Evolutionary conservation across 331 rosid genomes (phyloP).

Genomic region (Dryas integrifolia): DNA sequence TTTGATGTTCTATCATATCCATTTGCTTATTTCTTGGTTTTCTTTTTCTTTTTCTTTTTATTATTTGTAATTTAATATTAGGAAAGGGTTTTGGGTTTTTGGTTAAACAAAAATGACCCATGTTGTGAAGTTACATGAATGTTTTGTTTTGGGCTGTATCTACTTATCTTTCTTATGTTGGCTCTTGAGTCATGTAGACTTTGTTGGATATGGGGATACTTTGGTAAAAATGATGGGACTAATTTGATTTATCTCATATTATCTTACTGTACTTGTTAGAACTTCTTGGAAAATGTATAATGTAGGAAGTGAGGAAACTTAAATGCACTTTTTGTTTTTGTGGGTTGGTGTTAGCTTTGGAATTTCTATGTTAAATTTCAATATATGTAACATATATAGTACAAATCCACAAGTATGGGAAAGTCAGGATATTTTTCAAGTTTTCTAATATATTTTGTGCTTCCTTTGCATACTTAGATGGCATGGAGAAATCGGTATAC

Average conservation of each 20-base stretch:
- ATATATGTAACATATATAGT: background rate
- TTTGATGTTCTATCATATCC: constrained; percentile 1
- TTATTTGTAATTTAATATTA: background rate
- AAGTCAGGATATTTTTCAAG: background rate
- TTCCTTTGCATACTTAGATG: background rate
- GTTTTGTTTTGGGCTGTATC: background rate
- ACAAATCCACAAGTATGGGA: background rate
- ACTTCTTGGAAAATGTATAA: background rate
- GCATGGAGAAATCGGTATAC: background rate
- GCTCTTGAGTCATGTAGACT: background rate
- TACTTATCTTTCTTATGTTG: too few relatives aligned
- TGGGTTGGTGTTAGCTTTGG: background rate
- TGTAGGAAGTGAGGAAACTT: background rate
- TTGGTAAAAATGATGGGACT: background rate
- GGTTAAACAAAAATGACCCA: background rate
- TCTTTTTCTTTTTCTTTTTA: background rate
- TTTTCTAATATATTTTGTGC: background rate
- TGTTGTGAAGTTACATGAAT: background rate
- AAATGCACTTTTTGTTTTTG: background rate
- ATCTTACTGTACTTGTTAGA: background rate
- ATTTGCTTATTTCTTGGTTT: background rate
- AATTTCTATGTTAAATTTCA: background rate
- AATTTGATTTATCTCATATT: background rate
- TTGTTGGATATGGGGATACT: background rate
- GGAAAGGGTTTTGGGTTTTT: constrained; percentile 8